Base-by-base conservation (phyloP, 164 flowering plant species). In the Tetrastigma voinierianum region DNA sequence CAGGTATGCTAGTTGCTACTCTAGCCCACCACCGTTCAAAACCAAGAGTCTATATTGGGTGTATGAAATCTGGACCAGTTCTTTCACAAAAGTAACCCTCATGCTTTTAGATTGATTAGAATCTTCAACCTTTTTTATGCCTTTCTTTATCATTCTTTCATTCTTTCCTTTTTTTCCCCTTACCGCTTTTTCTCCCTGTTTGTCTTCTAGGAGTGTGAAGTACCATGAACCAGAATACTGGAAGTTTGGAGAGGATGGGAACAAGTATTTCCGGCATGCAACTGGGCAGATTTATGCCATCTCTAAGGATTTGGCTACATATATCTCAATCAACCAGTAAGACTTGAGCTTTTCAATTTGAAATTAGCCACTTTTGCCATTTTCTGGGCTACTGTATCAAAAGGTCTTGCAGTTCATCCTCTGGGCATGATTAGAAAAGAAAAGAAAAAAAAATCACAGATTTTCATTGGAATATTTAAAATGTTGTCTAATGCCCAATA, bases 1-100 rank as follows among this genome's bases (percentile, higher is more conserved):
- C 59, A 91, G 98, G 97, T 72, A 83, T 83, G 86, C 78, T 93
- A 14, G 96, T 88, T 43, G 70, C 90, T 43, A 90, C 91, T 59
- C 95, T 93, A 63, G 87, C 90, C 43, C 93, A 83, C 40, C 93
- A 90, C 68, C 87, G 89, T 17, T 77, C 95, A 53, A 93, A 93
- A 73, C 96, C 96, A 16, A 81, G 98, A 72, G 82, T 90, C 18
- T 93, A 93, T 72, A 83, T 93, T 51, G 98, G 97, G 20, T 91
- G 98, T 71, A 93, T 93, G 98, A 93, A 93, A 75, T 93, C 97
- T 73, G 98, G 97, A 70, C 98, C 96, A 44, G 97, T 93, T 75
- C 91, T 93, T 70, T 47, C 92, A 46, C 87, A 81, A 65, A 90
- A 86, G 98, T 90, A 93, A 78, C 18, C 43, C 64, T n/a, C 9